Percentiles rank a stretch among this genome's conserved stretches.
Conservation (phyloP, 2,329 filamentous ascomycete species). For the Dothistroma pini region DNA sequence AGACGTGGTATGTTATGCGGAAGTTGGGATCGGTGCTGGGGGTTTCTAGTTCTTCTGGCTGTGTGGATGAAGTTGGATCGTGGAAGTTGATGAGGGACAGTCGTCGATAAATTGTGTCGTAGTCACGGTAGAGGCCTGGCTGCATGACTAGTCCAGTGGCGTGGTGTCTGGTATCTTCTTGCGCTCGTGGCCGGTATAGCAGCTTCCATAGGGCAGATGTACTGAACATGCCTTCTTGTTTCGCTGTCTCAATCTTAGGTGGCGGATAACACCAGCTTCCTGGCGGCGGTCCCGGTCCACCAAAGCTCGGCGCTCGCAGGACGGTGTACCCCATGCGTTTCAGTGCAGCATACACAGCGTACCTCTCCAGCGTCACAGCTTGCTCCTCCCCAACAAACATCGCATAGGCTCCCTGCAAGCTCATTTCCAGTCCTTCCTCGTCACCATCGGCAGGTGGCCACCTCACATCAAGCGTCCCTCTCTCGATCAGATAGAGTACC, state of each 20-base stretch:
- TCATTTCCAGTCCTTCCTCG: slow-evolving; percentile 71
- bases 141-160: slow-evolving; percentile 48
- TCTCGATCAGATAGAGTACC: slow-evolving; percentile 81
- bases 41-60: slow-evolving; percentile 29
- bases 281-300: slow-evolving; percentile 22
- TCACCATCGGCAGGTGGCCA: slow-evolving; percentile 57
- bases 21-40: slow-evolving; percentile 51
- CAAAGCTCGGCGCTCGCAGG: slow-evolving; percentile 59
- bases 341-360: slow-evolving; percentile 81
- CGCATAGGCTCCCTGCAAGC: slow-evolving; percentile 84
- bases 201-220: slow-evolving; percentile 14
- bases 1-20: slow-evolving; percentile 74
- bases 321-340: slow-evolving; percentile 81
- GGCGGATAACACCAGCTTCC: slow-evolving; percentile 26
- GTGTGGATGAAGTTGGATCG: slow-evolving; percentile 48
- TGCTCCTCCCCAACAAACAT: slow-evolving; percentile 71
- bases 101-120: slow-evolving; percentile 68
- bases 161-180: slow-evolving; percentile 7
- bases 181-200: slow-evolving; percentile 12
- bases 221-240: slow-evolving; percentile 35
- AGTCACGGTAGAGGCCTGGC: slow-evolving; percentile 53
- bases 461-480: slow-evolving; percentile 81
- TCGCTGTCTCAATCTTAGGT: slow-evolving; percentile 3
- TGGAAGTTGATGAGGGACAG: slow-evolving; percentile 71
- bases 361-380: slow-evolving; percentile 68